Percentiles rank a stretch among this genome's conserved stretches.
phyloP scores from a whole-genome alignment of 257 asterid genomes.

The Rauvolfia tetraphylla region DNA sequence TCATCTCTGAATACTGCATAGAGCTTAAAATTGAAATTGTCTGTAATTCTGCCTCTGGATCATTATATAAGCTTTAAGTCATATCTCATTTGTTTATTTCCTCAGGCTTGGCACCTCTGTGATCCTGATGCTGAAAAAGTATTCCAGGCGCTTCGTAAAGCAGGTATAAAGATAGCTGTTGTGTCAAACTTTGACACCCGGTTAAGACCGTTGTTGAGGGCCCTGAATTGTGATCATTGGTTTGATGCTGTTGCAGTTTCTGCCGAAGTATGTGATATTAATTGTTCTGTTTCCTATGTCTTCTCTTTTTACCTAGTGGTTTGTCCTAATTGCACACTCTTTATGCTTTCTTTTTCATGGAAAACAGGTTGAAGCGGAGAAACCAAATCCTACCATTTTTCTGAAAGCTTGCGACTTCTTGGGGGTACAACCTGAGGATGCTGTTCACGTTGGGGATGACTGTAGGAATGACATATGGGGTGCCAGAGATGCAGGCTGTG shows the following conservation, averaged over 20 bases:
- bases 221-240: constrained; percentile 93
- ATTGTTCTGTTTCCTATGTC: neutral
- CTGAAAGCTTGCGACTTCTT: constrained; percentile 87
- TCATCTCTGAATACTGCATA: neutral
- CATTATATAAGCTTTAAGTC: neutral
- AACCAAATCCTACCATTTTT: constrained; percentile 92
- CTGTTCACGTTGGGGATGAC: constrained; percentile 96
- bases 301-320: neutral
- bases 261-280: constrained; percentile 65
- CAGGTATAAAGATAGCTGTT: constrained; percentile 82
- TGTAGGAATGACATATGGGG: constrained; percentile 98
- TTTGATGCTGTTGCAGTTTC: constrained; percentile 98
- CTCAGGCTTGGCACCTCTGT: constrained; percentile 94
- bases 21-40: neutral
- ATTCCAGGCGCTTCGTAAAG: constrained; percentile 67
- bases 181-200: constrained; percentile 96
- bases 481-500: constrained; percentile 97
- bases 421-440: constrained; percentile 93
- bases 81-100: constrained; percentile 5
- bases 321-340: neutral
- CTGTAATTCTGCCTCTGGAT: neutral
- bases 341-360: neutral
- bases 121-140: constrained; percentile 90
- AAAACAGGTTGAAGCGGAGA: constrained; percentile 95
- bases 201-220: constrained; percentile 76